A percentile compares a stretch with the other conserved stretches of the same genome.
Evolutionary conservation across 2,329 filamentous ascomycete genomes (phyloP).

Genomic region (Samsoniella hepiali): DNA sequence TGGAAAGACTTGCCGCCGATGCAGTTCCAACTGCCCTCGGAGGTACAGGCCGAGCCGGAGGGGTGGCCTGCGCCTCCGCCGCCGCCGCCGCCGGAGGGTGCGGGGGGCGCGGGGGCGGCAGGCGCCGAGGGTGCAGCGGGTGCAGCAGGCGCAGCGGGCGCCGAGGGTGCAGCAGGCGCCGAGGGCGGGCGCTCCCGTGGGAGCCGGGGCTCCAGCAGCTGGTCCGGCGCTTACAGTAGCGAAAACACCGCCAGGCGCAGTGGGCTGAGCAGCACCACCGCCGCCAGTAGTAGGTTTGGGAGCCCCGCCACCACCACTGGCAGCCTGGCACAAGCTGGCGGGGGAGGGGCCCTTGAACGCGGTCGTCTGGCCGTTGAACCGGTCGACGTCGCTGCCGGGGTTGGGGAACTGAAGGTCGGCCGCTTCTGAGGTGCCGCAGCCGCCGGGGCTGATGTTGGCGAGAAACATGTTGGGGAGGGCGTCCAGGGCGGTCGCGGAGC

Average conservation of each 20-base stretch:
- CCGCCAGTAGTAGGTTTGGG: conserved; percentile 23
- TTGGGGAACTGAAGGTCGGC: conserved; percentile 62
- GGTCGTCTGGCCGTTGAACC: conserved; percentile 38
- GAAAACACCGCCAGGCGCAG: conserved; percentile 7
- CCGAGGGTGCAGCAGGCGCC: background rate
- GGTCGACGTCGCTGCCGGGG: conserved; percentile 56
- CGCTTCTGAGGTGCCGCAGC: conserved; percentile 56
- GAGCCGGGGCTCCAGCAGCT: too few relatives aligned
- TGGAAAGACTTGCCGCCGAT: conserved; percentile 49
- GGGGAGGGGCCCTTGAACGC: conserved; percentile 31
- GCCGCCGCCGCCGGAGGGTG: too few relatives aligned
- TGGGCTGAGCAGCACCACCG: conserved; percentile 20
- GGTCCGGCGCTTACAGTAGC: background rate
- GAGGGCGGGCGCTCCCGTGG: background rate
- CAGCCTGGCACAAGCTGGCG: conserved; percentile 23
- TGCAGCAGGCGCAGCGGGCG: background rate
- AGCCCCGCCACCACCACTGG: conserved; percentile 27
- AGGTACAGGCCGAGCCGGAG: conserved; percentile 43
- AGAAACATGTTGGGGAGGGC: conserved; percentile 68
- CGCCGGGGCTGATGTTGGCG: conserved; percentile 59
- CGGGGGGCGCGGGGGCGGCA: too few relatives aligned
- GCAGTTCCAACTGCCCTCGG: conserved; percentile 54
- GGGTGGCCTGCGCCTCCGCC: conserved; percentile 30
- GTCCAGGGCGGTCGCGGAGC: conserved; percentile 51
- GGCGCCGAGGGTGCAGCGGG: too few relatives aligned